Conservation (phyloP, 2,329 filamentous ascomycete species). For the Talaromyces sp. region DNA sequence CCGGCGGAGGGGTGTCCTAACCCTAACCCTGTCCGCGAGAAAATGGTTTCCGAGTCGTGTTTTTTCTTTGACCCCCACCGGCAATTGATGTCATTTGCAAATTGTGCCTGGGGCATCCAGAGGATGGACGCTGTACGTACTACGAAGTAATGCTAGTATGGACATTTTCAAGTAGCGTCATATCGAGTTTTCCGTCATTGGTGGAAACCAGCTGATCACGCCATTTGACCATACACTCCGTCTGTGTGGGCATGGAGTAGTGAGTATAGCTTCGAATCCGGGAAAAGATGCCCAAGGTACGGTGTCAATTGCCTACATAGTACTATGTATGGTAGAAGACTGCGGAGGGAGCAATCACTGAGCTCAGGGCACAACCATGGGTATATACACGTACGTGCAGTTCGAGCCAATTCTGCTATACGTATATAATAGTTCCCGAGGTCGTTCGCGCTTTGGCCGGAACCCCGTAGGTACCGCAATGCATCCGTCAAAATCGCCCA, state of each 20-base stretch:
- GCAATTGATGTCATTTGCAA: neutral
- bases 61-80: too few relatives aligned
- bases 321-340: neutral
- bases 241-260: neutral
- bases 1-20: neutral
- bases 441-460: neutral
- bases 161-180: neutral
- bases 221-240: neutral
- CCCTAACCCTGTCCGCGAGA: neutral
- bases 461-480: neutral
- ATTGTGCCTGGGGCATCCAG: neutral
- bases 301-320: neutral
- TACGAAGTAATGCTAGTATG: too few relatives aligned
- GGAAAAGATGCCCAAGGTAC: neutral
- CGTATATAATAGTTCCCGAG: neutral
- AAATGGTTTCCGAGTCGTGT: conserved; percentile 8
- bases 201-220: neutral
- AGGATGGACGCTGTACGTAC: too few relatives aligned
- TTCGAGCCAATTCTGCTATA: neutral
- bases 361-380: neutral
- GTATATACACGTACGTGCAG: neutral
- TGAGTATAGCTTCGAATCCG: neutral
- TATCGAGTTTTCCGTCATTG: neutral
- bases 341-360: too few relatives aligned
- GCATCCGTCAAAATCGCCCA: neutral